Conservation (phyloP, 1,284 basidiomycete genomes). For the Papiliotrema nemorosa region DNA sequence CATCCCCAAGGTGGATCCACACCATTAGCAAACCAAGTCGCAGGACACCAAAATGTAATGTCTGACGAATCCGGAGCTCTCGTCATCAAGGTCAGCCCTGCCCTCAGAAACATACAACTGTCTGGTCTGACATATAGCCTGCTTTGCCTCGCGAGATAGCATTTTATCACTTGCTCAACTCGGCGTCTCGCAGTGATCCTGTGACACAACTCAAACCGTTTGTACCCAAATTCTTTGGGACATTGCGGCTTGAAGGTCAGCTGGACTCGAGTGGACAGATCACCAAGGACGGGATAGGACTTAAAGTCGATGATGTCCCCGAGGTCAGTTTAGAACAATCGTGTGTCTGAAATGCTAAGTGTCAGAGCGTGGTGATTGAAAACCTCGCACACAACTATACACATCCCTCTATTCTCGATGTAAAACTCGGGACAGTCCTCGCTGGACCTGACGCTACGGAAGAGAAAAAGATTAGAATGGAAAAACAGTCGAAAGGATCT, state of each 20-base stretch:
- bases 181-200: constrained; percentile 25
- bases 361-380: constrained; percentile 76
- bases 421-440: constrained; percentile 85
- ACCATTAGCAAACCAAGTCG: constrained; percentile 67
- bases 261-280: constrained; percentile 43
- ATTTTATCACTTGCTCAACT: constrained; percentile 70
- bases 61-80: constrained; percentile 70
- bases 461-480: constrained; percentile 79
- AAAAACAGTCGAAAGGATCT: constrained; percentile 63
- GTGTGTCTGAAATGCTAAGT: not conserved
- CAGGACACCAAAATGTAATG: constrained; percentile 77
- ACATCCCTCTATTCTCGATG: constrained; percentile 81
- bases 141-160: constrained; percentile 66
- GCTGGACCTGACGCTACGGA: constrained; percentile 59
- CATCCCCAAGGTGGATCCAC: constrained; percentile 9
- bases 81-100: constrained; percentile 64
- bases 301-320: constrained; percentile 12
- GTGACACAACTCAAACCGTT: constrained; percentile 51
- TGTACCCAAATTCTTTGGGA: constrained; percentile 72
- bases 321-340: constrained; percentile 7
- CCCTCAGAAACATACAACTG: not conserved
- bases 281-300: constrained; percentile 26
- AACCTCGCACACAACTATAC: constrained; percentile 71
- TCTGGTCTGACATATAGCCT: constrained; percentile 47
- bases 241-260: constrained; percentile 64